Evolutionary conservation across 805 yeast genomes (phyloP).

Genomic region (Ogataea saltuana): DNA sequence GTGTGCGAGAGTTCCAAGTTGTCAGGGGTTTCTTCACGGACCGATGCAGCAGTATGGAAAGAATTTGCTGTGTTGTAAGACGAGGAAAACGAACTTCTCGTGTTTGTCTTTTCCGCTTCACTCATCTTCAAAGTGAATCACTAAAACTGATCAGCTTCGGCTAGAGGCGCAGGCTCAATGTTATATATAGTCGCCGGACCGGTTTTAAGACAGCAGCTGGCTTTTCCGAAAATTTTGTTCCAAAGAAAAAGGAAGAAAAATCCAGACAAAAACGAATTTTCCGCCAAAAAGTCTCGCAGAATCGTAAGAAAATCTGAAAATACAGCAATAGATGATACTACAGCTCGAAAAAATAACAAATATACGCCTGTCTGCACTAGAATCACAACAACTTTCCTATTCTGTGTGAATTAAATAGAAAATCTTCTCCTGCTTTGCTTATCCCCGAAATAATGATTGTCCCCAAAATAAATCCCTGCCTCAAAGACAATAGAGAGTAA

Average conservation of each 20-base stretch:
- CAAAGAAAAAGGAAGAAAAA: neutral
- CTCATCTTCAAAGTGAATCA: neutral
- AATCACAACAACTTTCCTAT: neutral
- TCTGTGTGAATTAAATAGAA: neutral
- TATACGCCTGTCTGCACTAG: neutral
- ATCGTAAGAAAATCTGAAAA: neutral
- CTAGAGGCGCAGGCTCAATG: too few relatives aligned
- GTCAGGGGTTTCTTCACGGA: slow-evolving; percentile 1
- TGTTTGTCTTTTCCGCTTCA: neutral
- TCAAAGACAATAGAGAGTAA: neutral
- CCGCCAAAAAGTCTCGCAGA: neutral
- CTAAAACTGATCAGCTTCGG: neutral
- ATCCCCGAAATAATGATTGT: neutral
- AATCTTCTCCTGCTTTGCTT: neutral
- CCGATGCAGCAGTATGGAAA: slow-evolving; percentile 14
- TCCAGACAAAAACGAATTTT: slow-evolving; percentile 1
- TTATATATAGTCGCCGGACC: too few relatives aligned
- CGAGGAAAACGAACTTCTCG: slow-evolving; percentile 16
- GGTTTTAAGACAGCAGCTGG: too few relatives aligned
- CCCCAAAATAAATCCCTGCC: neutral
- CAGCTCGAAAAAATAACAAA: neutral
- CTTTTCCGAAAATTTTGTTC: neutral
- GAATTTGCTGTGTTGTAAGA: slow-evolving; percentile 19
- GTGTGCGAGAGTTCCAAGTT: neutral
- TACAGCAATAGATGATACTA: neutral